A percentile compares a stretch with the other conserved stretches of the same genome.
These are phyloP conservation scores for Glycine tomentella DNA, from an alignment of 306 rosid species.

Conservation along the genomic window DNA sequence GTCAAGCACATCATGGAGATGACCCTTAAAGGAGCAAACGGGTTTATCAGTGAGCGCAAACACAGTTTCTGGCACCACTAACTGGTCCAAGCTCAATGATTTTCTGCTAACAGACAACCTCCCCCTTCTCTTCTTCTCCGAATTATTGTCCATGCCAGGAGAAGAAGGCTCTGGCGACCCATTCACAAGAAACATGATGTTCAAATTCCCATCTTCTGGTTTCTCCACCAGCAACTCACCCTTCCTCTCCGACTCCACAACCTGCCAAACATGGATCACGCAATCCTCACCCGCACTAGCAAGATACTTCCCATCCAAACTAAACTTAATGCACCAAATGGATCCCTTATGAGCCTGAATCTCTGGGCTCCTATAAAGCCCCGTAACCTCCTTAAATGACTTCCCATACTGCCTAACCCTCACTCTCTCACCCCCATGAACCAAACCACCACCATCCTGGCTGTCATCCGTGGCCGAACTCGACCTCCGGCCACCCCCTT, in stretches of 20 bases:
- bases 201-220: constrained; percentile 67
- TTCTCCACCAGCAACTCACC: constrained; percentile 77
- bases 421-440: constrained; percentile 81
- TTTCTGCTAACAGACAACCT: constrained; percentile 78
- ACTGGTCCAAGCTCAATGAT: constrained; percentile 69
- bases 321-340: constrained; percentile 85
- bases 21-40: constrained; percentile 78
- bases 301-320: constrained; percentile 86
- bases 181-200: constrained; percentile 64
- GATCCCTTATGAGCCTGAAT: constrained; percentile 85
- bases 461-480: constrained; percentile 95
- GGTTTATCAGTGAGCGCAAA: constrained; percentile 82
- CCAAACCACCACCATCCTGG: constrained; percentile 66
- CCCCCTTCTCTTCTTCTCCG: constrained; percentile 77
- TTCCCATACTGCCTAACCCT: constrained; percentile 84
- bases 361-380: constrained; percentile 76
- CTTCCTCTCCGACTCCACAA: constrained; percentile 74
- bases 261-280: constrained; percentile 84
- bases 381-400: constrained; percentile 71
- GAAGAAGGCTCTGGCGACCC: constrained; percentile 78
- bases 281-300: constrained; percentile 95
- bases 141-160: constrained; percentile 57
- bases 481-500: constrained; percentile 86
- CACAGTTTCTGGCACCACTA: constrained; percentile 69
- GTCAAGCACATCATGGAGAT: constrained; percentile 81